Conservation (phyloP, 1,284 basidiomycete genomes). For the Pholiota adiposa region DNA sequence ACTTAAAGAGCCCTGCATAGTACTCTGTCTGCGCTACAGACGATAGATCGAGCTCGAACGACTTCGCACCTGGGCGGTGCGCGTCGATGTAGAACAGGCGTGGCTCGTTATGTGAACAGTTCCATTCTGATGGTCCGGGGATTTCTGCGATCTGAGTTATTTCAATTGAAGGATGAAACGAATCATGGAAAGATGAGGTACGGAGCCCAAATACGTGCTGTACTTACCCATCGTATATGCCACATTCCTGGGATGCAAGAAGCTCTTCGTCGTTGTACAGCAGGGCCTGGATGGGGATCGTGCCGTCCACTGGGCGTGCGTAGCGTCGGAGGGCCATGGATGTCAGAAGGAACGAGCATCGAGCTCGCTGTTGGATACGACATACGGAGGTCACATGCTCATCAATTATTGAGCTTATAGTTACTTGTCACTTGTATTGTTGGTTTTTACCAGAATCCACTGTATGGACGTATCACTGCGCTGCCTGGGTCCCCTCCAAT, state of each 20-base stretch:
- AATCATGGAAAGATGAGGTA: slow-evolving; percentile 8
- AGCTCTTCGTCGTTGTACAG: slow-evolving; percentile 81
- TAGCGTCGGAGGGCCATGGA: slow-evolving; percentile 59
- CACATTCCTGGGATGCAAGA: slow-evolving; percentile 78
- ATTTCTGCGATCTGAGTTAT: slow-evolving; percentile 76
- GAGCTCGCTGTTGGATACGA: neutral
- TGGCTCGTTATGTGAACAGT: slow-evolving; percentile 82
- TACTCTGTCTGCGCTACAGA: slow-evolving; percentile 82
- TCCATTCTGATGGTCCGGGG: slow-evolving; percentile 73
- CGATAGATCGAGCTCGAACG: slow-evolving; percentile 69
- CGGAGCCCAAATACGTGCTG: slow-evolving; percentile 11
- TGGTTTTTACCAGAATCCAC: neutral
- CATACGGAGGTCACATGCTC: neutral
- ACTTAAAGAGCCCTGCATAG: slow-evolving; percentile 92
- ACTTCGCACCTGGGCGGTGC: slow-evolving; percentile 49
- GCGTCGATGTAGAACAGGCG: slow-evolving; percentile 82
- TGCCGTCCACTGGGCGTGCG: slow-evolving; percentile 64
- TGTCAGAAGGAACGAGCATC: neutral
- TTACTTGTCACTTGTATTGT: neutral
- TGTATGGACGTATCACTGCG: neutral
- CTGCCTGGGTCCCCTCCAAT: slow-evolving; percentile 6
- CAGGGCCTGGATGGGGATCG: slow-evolving; percentile 74
- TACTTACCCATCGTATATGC: slow-evolving; percentile 88
- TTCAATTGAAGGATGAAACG: slow-evolving; percentile 24
- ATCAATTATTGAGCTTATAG: neutral